Evolutionary conservation across 2,329 filamentous ascomycete species (phyloP), one percentile per base, ranked within the genome.

Genomic region (Penicillium nordicum): DNA sequence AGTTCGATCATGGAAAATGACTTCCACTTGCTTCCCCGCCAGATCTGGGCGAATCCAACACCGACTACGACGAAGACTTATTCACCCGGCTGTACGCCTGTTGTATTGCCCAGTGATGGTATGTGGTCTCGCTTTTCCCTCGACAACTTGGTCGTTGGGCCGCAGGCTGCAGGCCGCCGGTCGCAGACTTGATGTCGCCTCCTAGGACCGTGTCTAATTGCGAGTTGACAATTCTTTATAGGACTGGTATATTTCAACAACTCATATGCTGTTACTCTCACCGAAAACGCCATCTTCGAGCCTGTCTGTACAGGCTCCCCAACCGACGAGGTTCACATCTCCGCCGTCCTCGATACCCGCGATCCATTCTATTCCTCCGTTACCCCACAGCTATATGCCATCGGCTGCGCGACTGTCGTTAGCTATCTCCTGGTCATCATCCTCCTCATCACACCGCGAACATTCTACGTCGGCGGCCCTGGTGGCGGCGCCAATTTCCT

Each of bases 351-450:
- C 58, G 85, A 92, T 72, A 84, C 90, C 53, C 82, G 84, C 61
- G 90, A 96, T 67, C 92, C 92, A 9, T 99, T 99, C 74, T 96
- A 96, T 74, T 88, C 92, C 53, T 96, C 92, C 37, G 92, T 90
- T 21, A 93, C 94, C 43, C 93, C 94, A 14, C 92, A 96, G 74
- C 88, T 90, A 67, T 99, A 97, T 70, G 92, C 92, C 44, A 88
- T 97, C 52, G 92, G 92, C 54, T 90, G 92, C 16, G 91, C 91
- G 18, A 97, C 92, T 0, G 88, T 96, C 53, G 88, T 96, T 48
- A 88, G 92, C 47, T 97, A 95, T 76, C 88, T 95, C 71, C 84
- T 97, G 45, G 88, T 97, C 64, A 90, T 96, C 61, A 95, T 97
- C 83, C 85, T 97, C 37, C 85, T 96, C 69, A 92, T 97, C 66